Evolutionary conservation across 2,329 filamentous ascomycete genomes (phyloP).

Genomic region (Talaromyces amestolkiae): DNA sequence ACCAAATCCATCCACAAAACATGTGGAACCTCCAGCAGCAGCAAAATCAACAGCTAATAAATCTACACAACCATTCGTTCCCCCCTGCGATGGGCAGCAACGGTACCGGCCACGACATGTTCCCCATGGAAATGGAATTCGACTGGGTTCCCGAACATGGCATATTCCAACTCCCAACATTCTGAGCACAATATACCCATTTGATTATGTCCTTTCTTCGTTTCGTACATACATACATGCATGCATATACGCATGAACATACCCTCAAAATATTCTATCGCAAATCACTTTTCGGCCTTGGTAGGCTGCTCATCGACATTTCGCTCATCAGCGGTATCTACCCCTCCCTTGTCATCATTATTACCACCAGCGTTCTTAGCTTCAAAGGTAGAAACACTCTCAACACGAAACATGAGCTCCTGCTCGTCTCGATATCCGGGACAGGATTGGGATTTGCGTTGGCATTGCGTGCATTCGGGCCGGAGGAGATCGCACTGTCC

Average conservation of each 20-base stretch:
- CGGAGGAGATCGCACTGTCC: slow-evolving; percentile 12
- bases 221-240: neutral
- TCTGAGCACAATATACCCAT: slow-evolving; percentile 11
- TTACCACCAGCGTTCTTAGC: neutral
- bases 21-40: slow-evolving; percentile 14
- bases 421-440: slow-evolving; percentile 11
- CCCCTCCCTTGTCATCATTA: neutral
- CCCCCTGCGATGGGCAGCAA: neutral
- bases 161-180: slow-evolving; percentile 19
- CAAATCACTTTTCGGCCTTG: neutral
- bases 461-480: slow-evolving; percentile 5
- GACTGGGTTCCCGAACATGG: slow-evolving; percentile 21
- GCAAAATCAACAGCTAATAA: neutral
- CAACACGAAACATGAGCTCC: neutral
- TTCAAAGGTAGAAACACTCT: slow-evolving; percentile 4
- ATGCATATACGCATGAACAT: neutral
- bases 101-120: neutral
- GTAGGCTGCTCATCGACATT: neutral
- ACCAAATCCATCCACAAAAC: slow-evolving; percentile 1
- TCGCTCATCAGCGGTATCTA: neutral
- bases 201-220: neutral
- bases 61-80: neutral
- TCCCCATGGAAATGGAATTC: slow-evolving; percentile 20
- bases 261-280: neutral
- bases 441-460: neutral